Conservation (phyloP, 2,329 filamentous ascomycete species). For the Zymoseptoria brevis region DNA sequence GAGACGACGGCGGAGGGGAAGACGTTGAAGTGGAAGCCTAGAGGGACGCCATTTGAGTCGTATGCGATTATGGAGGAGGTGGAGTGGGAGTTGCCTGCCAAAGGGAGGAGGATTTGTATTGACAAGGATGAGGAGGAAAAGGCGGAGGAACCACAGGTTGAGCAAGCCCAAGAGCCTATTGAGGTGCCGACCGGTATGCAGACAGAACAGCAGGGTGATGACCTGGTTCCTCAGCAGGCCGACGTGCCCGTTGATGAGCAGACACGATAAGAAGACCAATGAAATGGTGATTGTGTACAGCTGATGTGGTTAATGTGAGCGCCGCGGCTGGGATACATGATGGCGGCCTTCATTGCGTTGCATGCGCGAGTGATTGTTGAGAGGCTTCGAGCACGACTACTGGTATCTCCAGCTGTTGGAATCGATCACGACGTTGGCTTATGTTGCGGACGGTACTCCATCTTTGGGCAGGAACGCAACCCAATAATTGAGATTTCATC, state of each 20-base stretch:
- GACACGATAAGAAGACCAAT: background rate
- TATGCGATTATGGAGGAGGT: constrained; percentile 27
- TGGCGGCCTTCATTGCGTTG: no score
- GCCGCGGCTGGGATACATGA: no score
- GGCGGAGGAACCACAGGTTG: background rate
- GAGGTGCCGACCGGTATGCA: no score
- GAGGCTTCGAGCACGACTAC: no score
- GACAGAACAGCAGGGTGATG: background rate
- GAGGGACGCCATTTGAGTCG: constrained; percentile 24
- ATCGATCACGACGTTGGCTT: no score
- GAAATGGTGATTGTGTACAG: background rate
- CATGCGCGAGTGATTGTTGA: no score
- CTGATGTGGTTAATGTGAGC: no score
- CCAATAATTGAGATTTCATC: no score
- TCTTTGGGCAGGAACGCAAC: no score
- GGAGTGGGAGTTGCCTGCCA: constrained; percentile 24
- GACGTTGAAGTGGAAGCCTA: constrained; percentile 15
- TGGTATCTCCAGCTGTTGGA: no score
- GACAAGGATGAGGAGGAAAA: constrained; percentile 7
- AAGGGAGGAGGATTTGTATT: constrained; percentile 20
- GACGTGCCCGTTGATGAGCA: background rate
- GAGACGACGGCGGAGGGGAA: constrained; percentile 15
- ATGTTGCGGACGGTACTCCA: no score
- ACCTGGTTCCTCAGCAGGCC: background rate
- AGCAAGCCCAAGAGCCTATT: background rate